Evolutionary conservation across 768 basidiomycete genomes (phyloP), one percentile per base, ranked within the genome.

Genomic region (Auriculariales sp.): DNA sequence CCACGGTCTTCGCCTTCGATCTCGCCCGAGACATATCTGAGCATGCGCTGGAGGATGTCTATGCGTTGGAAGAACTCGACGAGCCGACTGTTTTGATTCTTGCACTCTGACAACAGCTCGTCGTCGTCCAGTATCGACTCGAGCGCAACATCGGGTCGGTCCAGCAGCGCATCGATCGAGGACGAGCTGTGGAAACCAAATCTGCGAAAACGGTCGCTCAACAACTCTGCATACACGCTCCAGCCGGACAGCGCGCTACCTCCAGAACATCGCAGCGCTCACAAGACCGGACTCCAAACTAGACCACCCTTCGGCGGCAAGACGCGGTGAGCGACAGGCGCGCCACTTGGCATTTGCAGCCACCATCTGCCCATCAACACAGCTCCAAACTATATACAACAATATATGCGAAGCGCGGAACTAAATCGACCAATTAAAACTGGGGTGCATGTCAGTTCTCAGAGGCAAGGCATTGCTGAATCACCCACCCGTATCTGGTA

Each of bases 71-170:
- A 86, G 64, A 90, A 90, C 61, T 88, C 84, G 57, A 87, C 84
- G 46, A 94, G 77, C 51, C 86, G 71, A 33, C 83, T 83, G 61
- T 98, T 98, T 66, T 94, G 86, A 1, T 83, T 74, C 66, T 97
- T 97, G 76, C 91, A 90, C 66, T 98, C 94, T 65, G 88, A 86
- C 49, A 98, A 69, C 39, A 98, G 71, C 62, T 97, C 92, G 60
- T 89, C 83, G 66, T 95, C 90, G 67, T 91, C 90, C 49, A 98
- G 73, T 52, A 98, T 81, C 34, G 87, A 81, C 63, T 95, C 92
- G 34, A 98, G 77, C 46, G 81, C 75, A 55, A 89, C 81, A 59
- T 89, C 85, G 57, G 91, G 88, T 68, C 88, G 83, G 73, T 89
- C 83, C 53, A 95, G 77, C 52, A 95, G 75, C 59, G 77, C 77